Percentiles rank a stretch among this genome's conserved stretches.
These are phyloP conservation scores for Leucocoprinus sp. DNA, from an alignment of 768 basidiomycete genomes.

Conservation along the genomic window DNA sequence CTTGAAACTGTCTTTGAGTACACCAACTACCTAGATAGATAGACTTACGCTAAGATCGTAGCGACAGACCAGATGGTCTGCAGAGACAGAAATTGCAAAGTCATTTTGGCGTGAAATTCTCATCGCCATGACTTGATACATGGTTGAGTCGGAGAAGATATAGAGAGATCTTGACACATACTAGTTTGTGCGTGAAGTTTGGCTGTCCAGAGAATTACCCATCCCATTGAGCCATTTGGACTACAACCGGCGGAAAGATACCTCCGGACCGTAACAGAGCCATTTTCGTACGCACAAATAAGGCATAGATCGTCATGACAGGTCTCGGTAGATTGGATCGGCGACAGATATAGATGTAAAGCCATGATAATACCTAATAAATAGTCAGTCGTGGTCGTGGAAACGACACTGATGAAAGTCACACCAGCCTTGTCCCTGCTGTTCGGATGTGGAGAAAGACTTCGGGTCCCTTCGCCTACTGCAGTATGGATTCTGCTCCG, in stretches of 20 bases:
- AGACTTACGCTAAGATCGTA: conserved; percentile 49
- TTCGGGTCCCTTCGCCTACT: conserved; percentile 51
- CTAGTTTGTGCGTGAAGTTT: conserved; percentile 70
- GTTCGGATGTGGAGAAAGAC: conserved; percentile 33
- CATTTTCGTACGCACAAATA: conserved; percentile 79
- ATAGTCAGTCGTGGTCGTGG: background rate
- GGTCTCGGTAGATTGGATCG: conserved; percentile 20
- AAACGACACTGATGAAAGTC: conserved; percentile 7
- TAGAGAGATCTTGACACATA: conserved; percentile 23
- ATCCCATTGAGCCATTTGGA: conserved; percentile 65
- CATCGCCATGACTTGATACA: conserved; percentile 74
- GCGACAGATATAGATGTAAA: conserved; percentile 50
- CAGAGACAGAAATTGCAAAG: conserved; percentile 76
- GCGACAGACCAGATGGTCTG: conserved; percentile 68
- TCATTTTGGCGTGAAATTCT: conserved; percentile 48
- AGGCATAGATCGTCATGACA: conserved; percentile 43
- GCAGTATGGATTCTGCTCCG: conserved; percentile 73
- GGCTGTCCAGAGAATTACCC: conserved; percentile 61
- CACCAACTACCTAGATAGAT: conserved; percentile 13
- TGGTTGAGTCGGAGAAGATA: background rate
- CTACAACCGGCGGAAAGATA: conserved; percentile 35
- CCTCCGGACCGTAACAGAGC: conserved; percentile 65
- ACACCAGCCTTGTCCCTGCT: conserved; percentile 52
- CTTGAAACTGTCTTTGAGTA: too few species aligned
- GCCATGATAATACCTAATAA: conserved; percentile 82